Evolutionary conservation across 805 yeast genomes (phyloP).

Genomic region (Ogataea saltuana): DNA sequence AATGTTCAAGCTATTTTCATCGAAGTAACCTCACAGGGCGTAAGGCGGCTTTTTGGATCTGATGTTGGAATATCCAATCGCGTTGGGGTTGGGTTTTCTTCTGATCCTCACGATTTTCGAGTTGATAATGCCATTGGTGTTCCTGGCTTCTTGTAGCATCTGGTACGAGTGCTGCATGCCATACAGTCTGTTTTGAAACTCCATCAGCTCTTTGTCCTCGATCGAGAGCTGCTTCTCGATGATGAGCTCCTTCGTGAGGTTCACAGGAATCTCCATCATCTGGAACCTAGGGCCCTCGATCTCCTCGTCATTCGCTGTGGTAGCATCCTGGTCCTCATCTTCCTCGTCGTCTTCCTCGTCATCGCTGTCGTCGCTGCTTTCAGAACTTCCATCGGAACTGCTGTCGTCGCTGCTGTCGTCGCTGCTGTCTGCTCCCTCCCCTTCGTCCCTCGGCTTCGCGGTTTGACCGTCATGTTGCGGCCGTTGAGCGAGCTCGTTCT

Average conservation of each 20-base stretch:
- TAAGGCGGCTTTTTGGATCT: slow-evolving; percentile 48
- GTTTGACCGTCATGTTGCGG: slow-evolving; percentile 6
- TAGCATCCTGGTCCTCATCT: too few species aligned
- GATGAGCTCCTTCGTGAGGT: slow-evolving; percentile 28
- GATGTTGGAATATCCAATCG: slow-evolving; percentile 46
- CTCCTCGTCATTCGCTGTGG: slow-evolving; percentile 12
- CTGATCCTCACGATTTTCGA: slow-evolving; percentile 45
- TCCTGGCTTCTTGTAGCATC: slow-evolving; percentile 29
- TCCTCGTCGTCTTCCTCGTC: slow-evolving; percentile 9
- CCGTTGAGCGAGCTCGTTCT: slow-evolving; percentile 6
- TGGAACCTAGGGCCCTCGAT: slow-evolving; percentile 22
- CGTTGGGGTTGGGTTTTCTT: slow-evolving; percentile 50
- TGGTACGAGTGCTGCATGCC: slow-evolving; percentile 29
- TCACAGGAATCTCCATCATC: slow-evolving; percentile 19
- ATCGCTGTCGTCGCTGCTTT: slow-evolving; percentile 11
- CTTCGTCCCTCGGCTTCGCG: slow-evolving; percentile 7
- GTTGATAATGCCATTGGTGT: slow-evolving; percentile 31
- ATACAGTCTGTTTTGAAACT: slow-evolving; percentile 32
- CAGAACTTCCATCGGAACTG: slow-evolving; percentile 11
- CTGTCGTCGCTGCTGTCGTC: slow-evolving; percentile 15
- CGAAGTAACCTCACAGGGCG: slow-evolving; percentile 13
- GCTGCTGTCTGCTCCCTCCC: slow-evolving; percentile 5
- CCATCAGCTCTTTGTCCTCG: slow-evolving; percentile 41
- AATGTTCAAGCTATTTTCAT: background rate
- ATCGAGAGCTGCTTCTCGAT: slow-evolving; percentile 32